These are phyloP conservation scores for Erythrobasidium yunnanense DNA, from an alignment of 768 basidiomycete genomes.

Conservation along the genomic window DNA sequence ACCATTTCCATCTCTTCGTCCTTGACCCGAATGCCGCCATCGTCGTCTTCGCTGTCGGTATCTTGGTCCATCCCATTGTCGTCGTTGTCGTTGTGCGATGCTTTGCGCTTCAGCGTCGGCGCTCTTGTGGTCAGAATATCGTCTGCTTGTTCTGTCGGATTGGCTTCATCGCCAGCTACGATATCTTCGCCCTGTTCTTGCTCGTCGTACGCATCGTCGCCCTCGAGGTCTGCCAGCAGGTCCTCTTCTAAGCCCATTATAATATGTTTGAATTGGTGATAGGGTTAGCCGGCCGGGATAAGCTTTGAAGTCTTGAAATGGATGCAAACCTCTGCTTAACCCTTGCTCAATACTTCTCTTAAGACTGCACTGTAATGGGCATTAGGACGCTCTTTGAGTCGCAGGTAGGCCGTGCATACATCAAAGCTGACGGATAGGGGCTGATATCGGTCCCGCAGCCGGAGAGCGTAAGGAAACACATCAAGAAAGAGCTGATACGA, in stretches of 20 bases:
- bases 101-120: constrained; percentile 21
- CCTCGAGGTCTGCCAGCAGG: constrained; percentile 25
- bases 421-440: neutral
- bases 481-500: neutral
- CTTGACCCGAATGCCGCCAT: constrained; percentile 43
- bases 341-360: too few relatives aligned
- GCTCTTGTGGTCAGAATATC: neutral
- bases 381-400: neutral
- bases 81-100: neutral
- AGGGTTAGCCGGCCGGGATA: too few relatives aligned
- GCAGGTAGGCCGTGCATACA: neutral
- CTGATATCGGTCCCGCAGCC: neutral
- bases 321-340: too few relatives aligned
- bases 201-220: neutral
- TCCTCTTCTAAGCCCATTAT: constrained; percentile 26
- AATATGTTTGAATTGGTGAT: neutral
- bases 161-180: neutral
- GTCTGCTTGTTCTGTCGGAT: neutral
- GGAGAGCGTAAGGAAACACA: neutral
- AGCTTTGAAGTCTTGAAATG: too few relatives aligned
- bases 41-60: neutral
- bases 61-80: neutral
- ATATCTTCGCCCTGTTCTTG: neutral
- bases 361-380: neutral
- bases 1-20: constrained; percentile 46